These are phyloP conservation scores for Salix koriyanagi DNA, from an alignment of 345 rosid species.

Conservation along the genomic window DNA sequence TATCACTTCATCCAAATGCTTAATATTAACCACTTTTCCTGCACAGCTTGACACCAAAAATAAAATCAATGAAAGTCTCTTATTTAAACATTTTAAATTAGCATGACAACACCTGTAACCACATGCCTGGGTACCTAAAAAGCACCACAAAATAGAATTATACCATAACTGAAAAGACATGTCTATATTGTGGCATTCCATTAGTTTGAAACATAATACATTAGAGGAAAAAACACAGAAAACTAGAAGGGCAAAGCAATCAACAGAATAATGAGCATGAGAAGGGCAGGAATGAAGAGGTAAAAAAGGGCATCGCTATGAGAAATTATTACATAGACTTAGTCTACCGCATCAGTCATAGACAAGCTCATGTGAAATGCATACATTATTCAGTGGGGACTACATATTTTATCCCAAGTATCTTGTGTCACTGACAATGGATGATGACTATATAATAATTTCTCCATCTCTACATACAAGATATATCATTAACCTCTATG, in stretches of 20 bases:
- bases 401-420: no score
- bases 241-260: background rate
- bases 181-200: background rate
- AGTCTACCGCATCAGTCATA: no score
- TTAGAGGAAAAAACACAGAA: background rate
- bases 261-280: background rate
- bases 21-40: constrained; percentile 88
- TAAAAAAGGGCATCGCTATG: background rate
- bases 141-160: background rate
- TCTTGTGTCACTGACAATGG: no score
- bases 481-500: background rate
- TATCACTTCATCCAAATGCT: constrained; percentile 83
- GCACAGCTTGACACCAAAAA: constrained; percentile 68
- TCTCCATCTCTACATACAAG: background rate
- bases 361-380: background rate
- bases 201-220: background rate
- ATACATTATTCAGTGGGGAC: no score
- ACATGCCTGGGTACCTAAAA: background rate
- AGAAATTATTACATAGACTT: no score
- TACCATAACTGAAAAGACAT: background rate
- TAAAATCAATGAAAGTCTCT: constrained; percentile 42
- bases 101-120: background rate
- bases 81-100: constrained; percentile 15
- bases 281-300: background rate
- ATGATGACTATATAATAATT: no score